A percentile compares a stretch with the other conserved stretches of the same genome.
Evolutionary conservation across 805 yeast species (phyloP).

Genomic region (Yarrowia osloensis): DNA sequence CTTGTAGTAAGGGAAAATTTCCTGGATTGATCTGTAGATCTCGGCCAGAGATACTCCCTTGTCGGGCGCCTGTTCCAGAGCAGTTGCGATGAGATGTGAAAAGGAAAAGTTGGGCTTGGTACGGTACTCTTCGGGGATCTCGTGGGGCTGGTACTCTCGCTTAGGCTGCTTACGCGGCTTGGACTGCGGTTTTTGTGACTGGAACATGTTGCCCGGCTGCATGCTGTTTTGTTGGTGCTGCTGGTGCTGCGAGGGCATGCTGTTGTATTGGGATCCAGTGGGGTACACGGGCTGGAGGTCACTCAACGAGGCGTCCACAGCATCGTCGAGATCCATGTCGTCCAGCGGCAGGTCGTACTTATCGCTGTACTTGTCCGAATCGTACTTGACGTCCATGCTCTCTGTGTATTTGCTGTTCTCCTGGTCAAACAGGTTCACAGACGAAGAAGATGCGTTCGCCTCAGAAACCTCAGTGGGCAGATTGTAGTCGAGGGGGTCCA

Average conservation of each 20-base stretch:
- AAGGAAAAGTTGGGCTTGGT: conserved; percentile 81
- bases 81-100: conserved; percentile 76
- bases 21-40: conserved; percentile 83
- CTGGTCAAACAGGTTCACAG: conserved; percentile 17
- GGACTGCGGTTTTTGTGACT: conserved; percentile 14
- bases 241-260: background rate
- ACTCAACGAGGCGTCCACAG: conserved; percentile 20
- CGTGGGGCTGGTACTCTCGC: conserved; percentile 69
- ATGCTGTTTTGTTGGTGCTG: background rate
- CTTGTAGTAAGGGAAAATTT: conserved; percentile 83
- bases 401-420: conserved; percentile 25
- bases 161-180: conserved; percentile 49
- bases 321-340: conserved; percentile 20
- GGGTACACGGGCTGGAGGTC: conserved; percentile 25
- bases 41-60: conserved; percentile 82
- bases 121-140: conserved; percentile 84
- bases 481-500: conserved; percentile 4
- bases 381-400: conserved; percentile 10
- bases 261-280: conserved; percentile 22
- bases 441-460: conserved; percentile 1
- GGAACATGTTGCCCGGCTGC: conserved; percentile 26
- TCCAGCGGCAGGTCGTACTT: conserved; percentile 27
- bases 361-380: conserved; percentile 12
- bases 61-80: conserved; percentile 66
- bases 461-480: background rate